Percentiles rank a stretch among this genome's conserved stretches.
Evolutionary conservation across 2,329 filamentous ascomycete species (phyloP).

Genomic region (Colletotrichum kahawae): DNA sequence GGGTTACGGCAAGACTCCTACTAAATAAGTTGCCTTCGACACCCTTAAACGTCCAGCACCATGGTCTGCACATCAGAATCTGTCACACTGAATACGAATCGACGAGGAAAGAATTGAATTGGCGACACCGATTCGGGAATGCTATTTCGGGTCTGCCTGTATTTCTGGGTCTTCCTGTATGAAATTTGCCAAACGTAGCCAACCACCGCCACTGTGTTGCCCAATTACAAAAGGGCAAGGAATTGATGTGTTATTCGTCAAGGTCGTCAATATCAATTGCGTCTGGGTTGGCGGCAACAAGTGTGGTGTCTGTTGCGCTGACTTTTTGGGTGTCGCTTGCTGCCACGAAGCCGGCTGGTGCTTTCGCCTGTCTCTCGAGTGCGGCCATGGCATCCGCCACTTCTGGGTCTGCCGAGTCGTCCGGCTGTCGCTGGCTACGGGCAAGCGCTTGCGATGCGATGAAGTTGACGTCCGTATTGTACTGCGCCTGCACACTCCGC

Average conservation of each 20-base stretch:
- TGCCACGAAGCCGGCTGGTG: conserved; percentile 89
- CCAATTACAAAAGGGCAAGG: not conserved
- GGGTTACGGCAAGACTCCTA: conserved; percentile 41
- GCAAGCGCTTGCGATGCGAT: conserved; percentile 95
- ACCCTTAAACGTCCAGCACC: not conserved
- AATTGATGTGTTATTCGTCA: conserved; percentile 57
- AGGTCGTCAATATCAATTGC: conserved; percentile 81
- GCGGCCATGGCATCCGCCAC: conserved; percentile 85
- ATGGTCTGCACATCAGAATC: not conserved
- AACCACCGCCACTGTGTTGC: not conserved
- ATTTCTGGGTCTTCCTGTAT: conserved; percentile 1
- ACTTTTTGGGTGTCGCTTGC: conserved; percentile 74
- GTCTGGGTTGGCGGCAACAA: conserved; percentile 74
- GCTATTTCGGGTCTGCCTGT: not conserved
- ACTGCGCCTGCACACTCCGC: conserved; percentile 94
- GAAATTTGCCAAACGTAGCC: conserved; percentile 2
- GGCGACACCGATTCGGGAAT: not conserved
- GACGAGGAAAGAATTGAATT: not conserved
- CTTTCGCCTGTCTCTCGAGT: conserved; percentile 85
- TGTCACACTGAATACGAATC: not conserved
- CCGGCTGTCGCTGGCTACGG: conserved; percentile 69
- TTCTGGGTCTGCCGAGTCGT: conserved; percentile 45
- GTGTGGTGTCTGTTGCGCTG: conserved; percentile 49
- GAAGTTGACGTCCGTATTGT: conserved; percentile 98
- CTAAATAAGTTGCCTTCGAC: not conserved